Evolutionary conservation across 768 basidiomycete species (phyloP).

Genomic region (Collybia sordida): DNA sequence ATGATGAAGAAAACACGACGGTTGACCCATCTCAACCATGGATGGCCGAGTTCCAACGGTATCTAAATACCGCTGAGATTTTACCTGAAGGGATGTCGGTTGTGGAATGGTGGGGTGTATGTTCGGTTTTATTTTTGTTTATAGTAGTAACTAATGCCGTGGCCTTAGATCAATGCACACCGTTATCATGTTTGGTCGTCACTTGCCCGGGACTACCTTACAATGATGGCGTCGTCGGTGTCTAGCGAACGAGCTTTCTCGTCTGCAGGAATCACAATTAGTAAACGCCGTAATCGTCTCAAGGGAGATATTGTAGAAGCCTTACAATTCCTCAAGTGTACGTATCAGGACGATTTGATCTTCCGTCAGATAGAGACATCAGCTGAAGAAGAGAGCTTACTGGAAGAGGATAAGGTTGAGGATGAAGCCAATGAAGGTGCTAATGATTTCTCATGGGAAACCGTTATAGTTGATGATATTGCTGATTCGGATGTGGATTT

Average conservation of each 20-base stretch:
- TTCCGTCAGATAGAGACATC: too few species aligned
- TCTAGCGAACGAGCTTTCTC: conserved; percentile 42
- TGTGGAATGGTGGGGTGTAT: not conserved
- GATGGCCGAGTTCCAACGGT: not conserved
- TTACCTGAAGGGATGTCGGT: not conserved
- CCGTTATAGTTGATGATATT: too few species aligned
- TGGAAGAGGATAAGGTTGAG: too few species aligned
- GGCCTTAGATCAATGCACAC: not conserved
- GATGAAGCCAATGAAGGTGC: too few species aligned
- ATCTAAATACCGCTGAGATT: not conserved
- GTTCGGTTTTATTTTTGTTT: too few species aligned
- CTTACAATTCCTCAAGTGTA: conserved; percentile 27
- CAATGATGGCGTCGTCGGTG: conserved; percentile 38
- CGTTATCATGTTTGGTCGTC: conserved; percentile 30
- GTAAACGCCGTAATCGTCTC: conserved; percentile 29
- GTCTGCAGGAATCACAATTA: conserved; percentile 35
- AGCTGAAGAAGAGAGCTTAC: too few species aligned
- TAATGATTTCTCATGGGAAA: too few species aligned
- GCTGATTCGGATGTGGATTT: too few species aligned
- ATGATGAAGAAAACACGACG: not conserved
- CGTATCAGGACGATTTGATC: conserved; percentile 18
- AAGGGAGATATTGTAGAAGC: conserved; percentile 35
- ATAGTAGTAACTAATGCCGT: too few species aligned
- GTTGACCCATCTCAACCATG: not conserved
- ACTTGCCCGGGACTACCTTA: conserved; percentile 33